Conservation (phyloP, 2,329 filamentous ascomycete genomes). For the Graphiopsis chlorocephala region DNA sequence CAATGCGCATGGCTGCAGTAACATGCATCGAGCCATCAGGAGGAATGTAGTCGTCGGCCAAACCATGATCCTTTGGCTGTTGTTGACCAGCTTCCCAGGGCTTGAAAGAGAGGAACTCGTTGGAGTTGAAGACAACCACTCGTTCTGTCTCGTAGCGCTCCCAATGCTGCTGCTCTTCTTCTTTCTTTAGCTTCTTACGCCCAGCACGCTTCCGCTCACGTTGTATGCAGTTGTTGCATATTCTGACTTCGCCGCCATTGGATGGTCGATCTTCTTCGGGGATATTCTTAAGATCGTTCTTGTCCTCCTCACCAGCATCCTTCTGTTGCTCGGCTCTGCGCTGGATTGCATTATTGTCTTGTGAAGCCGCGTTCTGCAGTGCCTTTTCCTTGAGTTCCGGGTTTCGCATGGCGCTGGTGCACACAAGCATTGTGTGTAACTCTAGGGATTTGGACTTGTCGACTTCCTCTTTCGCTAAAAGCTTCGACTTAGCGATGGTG, state of each 20-base stretch:
- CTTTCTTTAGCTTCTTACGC: slow-evolving; percentile 89
- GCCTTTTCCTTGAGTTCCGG: slow-evolving; percentile 65
- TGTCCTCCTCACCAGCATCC: slow-evolving; percentile 40
- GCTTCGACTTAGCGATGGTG: slow-evolving; percentile 91
- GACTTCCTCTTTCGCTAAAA: slow-evolving; percentile 71
- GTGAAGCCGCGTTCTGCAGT: slow-evolving; percentile 56
- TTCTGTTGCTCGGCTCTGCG: slow-evolving; percentile 40
- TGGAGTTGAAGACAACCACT: slow-evolving; percentile 88
- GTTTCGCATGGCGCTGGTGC: slow-evolving; percentile 86
- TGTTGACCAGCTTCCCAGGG: slow-evolving; percentile 44
- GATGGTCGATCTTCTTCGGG: slow-evolving; percentile 69
- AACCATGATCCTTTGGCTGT: slow-evolving; percentile 23
- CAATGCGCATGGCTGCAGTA: slow-evolving; percentile 89
- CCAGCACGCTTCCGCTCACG: slow-evolving; percentile 87
- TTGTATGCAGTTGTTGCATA: slow-evolving; percentile 87
- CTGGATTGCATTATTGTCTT: slow-evolving; percentile 42
- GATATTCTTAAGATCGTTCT: slow-evolving; percentile 48
- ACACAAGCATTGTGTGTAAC: slow-evolving; percentile 78
- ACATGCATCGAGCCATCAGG: slow-evolving; percentile 68
- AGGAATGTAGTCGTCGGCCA: slow-evolving; percentile 29
- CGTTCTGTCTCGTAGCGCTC: slow-evolving; percentile 74
- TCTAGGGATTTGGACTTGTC: slow-evolving; percentile 72
- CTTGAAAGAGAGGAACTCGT: slow-evolving; percentile 82
- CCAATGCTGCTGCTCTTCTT: slow-evolving; percentile 88
- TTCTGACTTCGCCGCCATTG: slow-evolving; percentile 90